Base-by-base conservation (phyloP, 1,284 basidiomycete genomes). In the Exsudoporus floridanus region DNA sequence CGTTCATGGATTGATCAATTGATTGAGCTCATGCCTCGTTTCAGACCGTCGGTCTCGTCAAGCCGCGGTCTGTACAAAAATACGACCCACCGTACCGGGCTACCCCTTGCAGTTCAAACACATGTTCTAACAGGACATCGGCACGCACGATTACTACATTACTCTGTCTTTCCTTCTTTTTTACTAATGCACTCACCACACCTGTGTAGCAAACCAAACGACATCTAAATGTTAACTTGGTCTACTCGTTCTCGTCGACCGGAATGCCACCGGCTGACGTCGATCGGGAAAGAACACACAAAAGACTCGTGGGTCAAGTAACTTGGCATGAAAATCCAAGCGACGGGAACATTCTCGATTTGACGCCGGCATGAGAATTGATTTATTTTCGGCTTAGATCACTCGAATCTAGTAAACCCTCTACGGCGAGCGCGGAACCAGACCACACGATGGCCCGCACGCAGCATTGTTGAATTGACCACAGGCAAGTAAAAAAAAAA, bases 351-450 rank as follows among this genome's bases (percentile, higher is more conserved):
- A 19, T 46, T 42, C 42, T 41, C 35, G 12, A 41, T 25, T 41
- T 44, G 27, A 33, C 47, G 50, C 46, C 45, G 16, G 27, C 44
- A 60, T 62, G 59, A 44, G 49, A 55, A 50, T 30, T 28, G 16
- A 1, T 9, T 13, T 14, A 19, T 40, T 42, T 31, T 40, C 50
- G 40, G 34, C 19, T 33, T 36, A 34, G 52, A 49, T 43, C 16
- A 42, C 47, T 53, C 60, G 60, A 60, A 56, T 34, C 49, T 49
- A 50, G 33, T 14, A n/a, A 3, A 16, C 30, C 28, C 30, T 30
- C 31, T 31, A 28, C 28, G 9, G 19, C 30, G 30, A 40, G 25
- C 23, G 44, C 34, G 5, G 35, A 10, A 18, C 27, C 39, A 21
- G 16, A 18, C 27, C 39, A 21, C 34, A 10, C 7, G 18, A n/a